Evolutionary conservation across 192 early-diverging fungal species (phyloP), one percentile per base, ranked within the genome.

Genomic region (Endogone sp.): DNA sequence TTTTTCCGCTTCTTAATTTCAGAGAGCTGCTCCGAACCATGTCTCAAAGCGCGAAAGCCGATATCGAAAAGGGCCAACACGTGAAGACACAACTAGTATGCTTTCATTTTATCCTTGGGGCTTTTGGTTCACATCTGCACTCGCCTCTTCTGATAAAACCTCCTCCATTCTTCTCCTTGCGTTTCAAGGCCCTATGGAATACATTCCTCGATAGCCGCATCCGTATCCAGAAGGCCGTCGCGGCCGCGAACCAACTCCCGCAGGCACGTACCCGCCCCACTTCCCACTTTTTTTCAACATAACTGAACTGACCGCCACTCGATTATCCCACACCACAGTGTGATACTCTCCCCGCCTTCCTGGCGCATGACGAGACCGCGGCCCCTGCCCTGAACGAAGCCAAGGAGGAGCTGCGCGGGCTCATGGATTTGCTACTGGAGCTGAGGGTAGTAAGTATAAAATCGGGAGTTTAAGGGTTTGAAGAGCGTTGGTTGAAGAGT

Each of bases 21-120:
- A 81, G 77, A 72, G 86, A 91, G 24, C 79, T 98, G 67, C 77
- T 97, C 29, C 81, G 90, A 59, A 88, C 75, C 29, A 86, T 97
- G 68, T 85, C 92, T 28, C 84, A 91, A 73, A 87, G 86, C 22
- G 89, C 89, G 0, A 82, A 87, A 11, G 84, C 82, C 29, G 95
- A 97, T 71, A 81, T 93, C 23, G 94, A 93, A 75, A 98, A 98
- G 70, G 97, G 96, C 28, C 79, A 85, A n/a, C 92, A 96, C 64
- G 93, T 98, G 25, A 81, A 92, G 63, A 79, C 85, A n/a, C 97
- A 99, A 75, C 86, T 94, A 72, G 92, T 92, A 86, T 69, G 78
- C 65, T 10, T n/a, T 63, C 22, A 22, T 21, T 65, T 27, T 59
- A 2, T 60, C 24, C 4, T 20, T 10, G 37, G 16, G n/a, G n/a